Evolutionary conservation across 495 filamentous ascomycete species (phyloP), one percentile per base, ranked within the genome.

Genomic region (Cercophora sp.): DNA sequence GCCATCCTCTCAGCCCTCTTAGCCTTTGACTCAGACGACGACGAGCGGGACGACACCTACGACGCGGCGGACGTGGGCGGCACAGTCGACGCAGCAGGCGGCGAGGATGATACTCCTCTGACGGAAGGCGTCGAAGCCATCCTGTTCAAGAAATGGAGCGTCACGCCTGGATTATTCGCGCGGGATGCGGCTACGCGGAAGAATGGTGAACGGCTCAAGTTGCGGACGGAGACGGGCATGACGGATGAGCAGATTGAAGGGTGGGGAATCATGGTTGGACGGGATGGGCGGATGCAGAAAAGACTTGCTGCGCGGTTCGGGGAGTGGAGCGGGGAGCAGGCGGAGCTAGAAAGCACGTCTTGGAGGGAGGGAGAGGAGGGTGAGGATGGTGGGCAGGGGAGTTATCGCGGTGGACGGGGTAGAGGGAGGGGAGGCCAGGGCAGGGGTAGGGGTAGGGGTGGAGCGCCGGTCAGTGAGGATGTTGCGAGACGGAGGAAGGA

Each of bases 41-140:
- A 98, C 70, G 93, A 98, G 71, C 85, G 90, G 27, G 93, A 98
- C 70, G 93, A 98, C 63, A 97, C 93, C 1, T 98, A 98, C 68
- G 93, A 98, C 59, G 78, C 83, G 8, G 87, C 80, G 34, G 93
- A 97, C 58, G 90, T 96, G 5, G 93, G 93, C 48, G 89, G 91
- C 9, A 87, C 88, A 3, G 82, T 96, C 8, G 87, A 94, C 27
- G 67, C 71, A 8, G 59, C 76, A 8, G 57, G 61, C 3, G 69
- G 74, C 5, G 65, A 68, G 0, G 67, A 70, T 26, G 74, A 69
- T 51, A 43, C 55, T 10, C 64, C 65, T 0, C 24, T 62, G 0
- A 8, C 48, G 36, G 77, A 82, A 8, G 67, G 56, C 40, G 65
- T 55, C 24, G 79, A 84, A 51, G 74, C 75, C n/a, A 64, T 64